Percentiles rank a stretch among this genome's conserved stretches.
phyloP scores from a whole-genome alignment of 2,329 filamentous ascomycete species.

The Diaporthe batatas region DNA sequence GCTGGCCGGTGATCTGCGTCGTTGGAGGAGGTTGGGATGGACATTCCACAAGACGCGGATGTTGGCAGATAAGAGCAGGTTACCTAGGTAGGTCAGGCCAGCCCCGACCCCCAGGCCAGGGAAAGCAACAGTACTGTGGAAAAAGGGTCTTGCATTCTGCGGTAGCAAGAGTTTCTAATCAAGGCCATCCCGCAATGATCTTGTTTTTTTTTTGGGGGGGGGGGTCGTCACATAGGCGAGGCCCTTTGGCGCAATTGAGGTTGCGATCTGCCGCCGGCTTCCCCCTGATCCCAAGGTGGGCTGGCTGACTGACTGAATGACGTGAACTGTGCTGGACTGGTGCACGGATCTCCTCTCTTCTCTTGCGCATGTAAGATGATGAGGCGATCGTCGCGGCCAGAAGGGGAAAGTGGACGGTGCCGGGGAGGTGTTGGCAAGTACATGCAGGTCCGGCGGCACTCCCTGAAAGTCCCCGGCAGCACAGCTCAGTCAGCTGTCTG shows the following conservation, averaged over 20 bases:
- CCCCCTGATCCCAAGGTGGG: slow-evolving; percentile 3
- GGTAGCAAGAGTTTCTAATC: slow-evolving; percentile 25
- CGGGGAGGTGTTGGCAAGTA: not conserved
- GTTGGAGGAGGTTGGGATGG: not conserved
- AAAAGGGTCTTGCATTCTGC: no score
- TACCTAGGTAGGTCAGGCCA: no score
- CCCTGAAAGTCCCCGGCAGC: slow-evolving; percentile 22
- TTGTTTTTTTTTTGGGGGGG: no score
- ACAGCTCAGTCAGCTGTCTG: slow-evolving; percentile 18
- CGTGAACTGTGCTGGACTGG: not conserved
- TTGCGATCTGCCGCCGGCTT: slow-evolving; percentile 28
- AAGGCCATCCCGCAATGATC: slow-evolving; percentile 16
- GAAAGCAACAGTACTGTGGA: no score
- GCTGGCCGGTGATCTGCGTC: not conserved
- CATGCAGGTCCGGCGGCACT: slow-evolving; percentile 1
- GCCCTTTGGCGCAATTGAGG: slow-evolving; percentile 18
- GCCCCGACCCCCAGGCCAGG: no score
- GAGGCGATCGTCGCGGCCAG: slow-evolving; percentile 16
- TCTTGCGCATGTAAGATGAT: not conserved
- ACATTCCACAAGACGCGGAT: not conserved
- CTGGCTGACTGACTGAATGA: not conserved
- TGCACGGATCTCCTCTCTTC: not conserved
- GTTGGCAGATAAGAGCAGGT: not conserved
- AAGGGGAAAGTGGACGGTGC: not conserved
- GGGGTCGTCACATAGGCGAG: slow-evolving; percentile 5